Evolutionary conservation across 1,284 basidiomycete genomes (phyloP).

Genomic region (Mycena citricolor): DNA sequence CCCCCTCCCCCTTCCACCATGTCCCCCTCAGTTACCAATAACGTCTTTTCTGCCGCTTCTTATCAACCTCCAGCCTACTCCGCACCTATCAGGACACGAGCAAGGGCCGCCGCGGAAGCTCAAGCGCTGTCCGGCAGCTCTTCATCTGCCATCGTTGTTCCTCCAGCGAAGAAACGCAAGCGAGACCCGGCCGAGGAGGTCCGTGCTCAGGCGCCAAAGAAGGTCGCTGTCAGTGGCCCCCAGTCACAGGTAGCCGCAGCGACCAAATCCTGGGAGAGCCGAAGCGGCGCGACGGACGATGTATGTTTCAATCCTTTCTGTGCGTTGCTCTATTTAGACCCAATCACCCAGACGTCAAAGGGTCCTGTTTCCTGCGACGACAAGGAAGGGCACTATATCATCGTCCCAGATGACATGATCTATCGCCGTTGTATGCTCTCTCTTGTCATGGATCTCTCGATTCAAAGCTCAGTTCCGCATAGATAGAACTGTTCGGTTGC

Average conservation of each 20-base stretch:
- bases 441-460: constrained; percentile 13
- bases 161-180: constrained; percentile 76
- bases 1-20: constrained; percentile 65
- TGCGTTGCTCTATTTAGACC: constrained; percentile 20
- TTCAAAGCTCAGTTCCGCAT: constrained; percentile 27
- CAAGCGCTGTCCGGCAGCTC: constrained; percentile 67
- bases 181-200: constrained; percentile 68
- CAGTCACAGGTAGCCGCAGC: constrained; percentile 45
- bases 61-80: constrained; percentile 75
- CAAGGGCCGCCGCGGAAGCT: constrained; percentile 78
- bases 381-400: constrained; percentile 94
- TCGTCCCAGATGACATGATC: constrained; percentile 87
- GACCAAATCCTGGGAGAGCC: constrained; percentile 62
- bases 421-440: constrained; percentile 70
- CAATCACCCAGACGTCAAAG: constrained; percentile 51
- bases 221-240: constrained; percentile 47
- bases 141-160: constrained; percentile 54
- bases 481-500: constrained; percentile 88
- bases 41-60: constrained; percentile 70
- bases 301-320: constrained; percentile 44
- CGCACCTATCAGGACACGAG: constrained; percentile 74
- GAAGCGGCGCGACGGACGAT: constrained; percentile 61
- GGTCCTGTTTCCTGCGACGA: constrained; percentile 78
- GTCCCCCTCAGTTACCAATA: constrained; percentile 64
- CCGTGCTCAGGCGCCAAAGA: constrained; percentile 64